Percentiles rank a stretch among this genome's conserved stretches.
Evolutionary conservation across 169 alveolate genomes (phyloP).

Genomic region (Cyclospora cayetanensis): DNA sequence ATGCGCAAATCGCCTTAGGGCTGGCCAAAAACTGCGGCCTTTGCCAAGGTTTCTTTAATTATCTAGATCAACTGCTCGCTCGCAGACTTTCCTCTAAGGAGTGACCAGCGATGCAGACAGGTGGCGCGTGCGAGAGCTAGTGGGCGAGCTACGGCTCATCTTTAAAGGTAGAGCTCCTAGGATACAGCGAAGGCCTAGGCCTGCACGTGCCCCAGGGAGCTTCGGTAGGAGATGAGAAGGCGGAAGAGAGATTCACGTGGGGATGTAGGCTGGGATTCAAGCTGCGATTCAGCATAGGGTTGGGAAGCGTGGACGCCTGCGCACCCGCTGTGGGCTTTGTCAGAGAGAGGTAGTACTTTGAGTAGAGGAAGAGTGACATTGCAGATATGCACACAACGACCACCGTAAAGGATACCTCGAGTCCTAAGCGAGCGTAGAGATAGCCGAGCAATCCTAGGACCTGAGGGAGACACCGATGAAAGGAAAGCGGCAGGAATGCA

Average conservation of each 20-base stretch:
- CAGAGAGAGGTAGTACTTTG: background rate
- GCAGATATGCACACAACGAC: constrained; percentile 23
- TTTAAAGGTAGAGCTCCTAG: background rate
- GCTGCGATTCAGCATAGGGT: background rate
- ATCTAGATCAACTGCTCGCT: too few relatives aligned
- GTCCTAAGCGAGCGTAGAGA: constrained; percentile 22
- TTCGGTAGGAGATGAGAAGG: constrained; percentile 10
- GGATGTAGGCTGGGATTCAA: constrained; percentile 28
- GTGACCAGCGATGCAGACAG: background rate
- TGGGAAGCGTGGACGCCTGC: background rate
- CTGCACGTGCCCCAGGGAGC: constrained; percentile 33
- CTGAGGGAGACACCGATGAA: background rate
- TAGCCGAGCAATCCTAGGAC: constrained; percentile 4
- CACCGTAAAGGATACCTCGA: constrained; percentile 20
- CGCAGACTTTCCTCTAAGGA: too few relatives aligned
- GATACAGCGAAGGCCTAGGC: background rate
- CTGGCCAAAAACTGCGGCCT: too few relatives aligned
- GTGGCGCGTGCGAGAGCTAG: constrained; percentile 10
- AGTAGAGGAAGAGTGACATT: background rate
- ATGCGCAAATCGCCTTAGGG: too few relatives aligned
- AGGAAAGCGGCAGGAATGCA: background rate
- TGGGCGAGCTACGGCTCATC: constrained; percentile 45
- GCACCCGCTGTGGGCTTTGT: background rate
- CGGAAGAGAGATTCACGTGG: background rate
- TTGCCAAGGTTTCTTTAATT: too few relatives aligned